Base-by-base conservation (phyloP, 1,139 yeast genomes). In the Spathaspora sp. region DNA sequence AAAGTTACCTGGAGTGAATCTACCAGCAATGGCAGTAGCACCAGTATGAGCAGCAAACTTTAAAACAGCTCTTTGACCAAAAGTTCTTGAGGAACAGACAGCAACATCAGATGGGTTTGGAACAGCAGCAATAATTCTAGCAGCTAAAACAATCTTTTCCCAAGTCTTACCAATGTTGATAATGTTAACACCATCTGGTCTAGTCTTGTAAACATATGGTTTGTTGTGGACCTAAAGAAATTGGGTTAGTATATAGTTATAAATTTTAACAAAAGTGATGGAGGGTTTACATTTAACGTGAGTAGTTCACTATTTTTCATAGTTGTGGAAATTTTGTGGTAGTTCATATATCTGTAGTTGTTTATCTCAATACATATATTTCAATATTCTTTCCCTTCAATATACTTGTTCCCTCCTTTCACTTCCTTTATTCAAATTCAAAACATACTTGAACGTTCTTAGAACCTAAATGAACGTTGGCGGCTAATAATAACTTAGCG, bases 1-100 rank as follows among this genome's bases (percentile, higher is more conserved):
- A 91, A 95, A 95, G 84, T 89, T 86, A 88, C 99, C 99, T 80
- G 99, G 99, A 68, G 99, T 95, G 90, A 95, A 95, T 83, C 99
- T 91, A 80, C 99, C 99, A 67, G 99, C 99, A 80, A 95, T 91
- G 76, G 99, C 95, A 66, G 98, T 91, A 64, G 99, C 97, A 79
- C 99, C 98, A 67, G 99, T 91, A 93, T 95, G 99, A 68, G 97
- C 89, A 74, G 99, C 98, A 72, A 87, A 95, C 84, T 95, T 95
- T 77, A 95, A 86, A 64, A 91, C 99, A 72, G 99, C 99, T 85
- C 99, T 93, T 84, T 95, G 99, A 72, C 99, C 99, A 81, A 89
- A 93, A 67, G 97, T 91, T 86, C 99, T 93, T 69, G 99, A 89
- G 60, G 98, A 91, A 73, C 95, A 89, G 68, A 96, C 98, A 74